Base-by-base conservation (phyloP, 176 grass and related monocot species). In the Triticum turgidum region DNA sequence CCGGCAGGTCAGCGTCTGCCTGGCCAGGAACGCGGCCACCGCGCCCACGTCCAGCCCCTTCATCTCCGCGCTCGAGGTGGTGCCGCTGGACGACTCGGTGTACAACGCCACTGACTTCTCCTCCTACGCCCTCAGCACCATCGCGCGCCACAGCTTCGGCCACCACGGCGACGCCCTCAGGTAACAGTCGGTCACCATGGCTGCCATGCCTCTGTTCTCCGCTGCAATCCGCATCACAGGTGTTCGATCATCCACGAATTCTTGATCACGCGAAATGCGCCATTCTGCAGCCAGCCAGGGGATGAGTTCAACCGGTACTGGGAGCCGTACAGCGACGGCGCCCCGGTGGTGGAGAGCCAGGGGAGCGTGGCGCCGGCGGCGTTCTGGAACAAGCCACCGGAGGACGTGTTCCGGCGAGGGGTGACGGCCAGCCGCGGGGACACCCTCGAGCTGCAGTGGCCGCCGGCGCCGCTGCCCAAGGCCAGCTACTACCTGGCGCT, bases 381-480 rank as follows among this genome's bases (percentile, higher is more conserved):
- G 44, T 94, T 98, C 87, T 98, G 97, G 97, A 96, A 98, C 82
- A 84, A 86, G 66, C 93, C 97, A 1, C 92, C 97, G 12, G 71
- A 80, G 79, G 84, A 21, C 42, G 80, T 89, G 35, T 96, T 99
- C 90, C 81, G 39, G 24, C 76, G 71, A 11, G 94, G 91, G 3
- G 32, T 99, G 14, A 92, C 92, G 21, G 80, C 92, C 20, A 81
- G 82, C 81, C 65, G 61, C 1, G 90, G 37, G 12, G 37, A 96
- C 45, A 83, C 79, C 32, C 88, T 99, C 1, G 82, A 85, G 2
- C 30, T 98, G n/a, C 88, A 81, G 49, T 98, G 94, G 94, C 94
- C 97, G 15, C 54, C 90, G 30, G 49, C 73, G 90, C 63, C 68
- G 34, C 86, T 98, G 9, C 96, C 97, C 24, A 30, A 49, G 6